Evolutionary conservation across 1,284 basidiomycete genomes (phyloP).

Genomic region (Sporisorium sorghi): DNA sequence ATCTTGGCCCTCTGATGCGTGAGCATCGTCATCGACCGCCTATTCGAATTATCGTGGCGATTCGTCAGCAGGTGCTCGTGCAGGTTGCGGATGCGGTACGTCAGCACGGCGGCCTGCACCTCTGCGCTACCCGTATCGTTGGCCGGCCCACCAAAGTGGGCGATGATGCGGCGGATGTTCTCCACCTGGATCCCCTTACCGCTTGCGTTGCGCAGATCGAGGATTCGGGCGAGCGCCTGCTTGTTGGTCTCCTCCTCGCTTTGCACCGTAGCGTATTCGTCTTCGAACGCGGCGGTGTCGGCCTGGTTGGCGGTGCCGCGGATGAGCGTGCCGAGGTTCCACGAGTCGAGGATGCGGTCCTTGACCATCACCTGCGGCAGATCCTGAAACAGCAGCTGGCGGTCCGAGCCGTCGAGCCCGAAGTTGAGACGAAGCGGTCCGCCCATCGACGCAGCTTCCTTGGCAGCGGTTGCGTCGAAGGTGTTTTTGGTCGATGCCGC

Average conservation of each 20-base stretch:
- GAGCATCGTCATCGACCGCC: slow-evolving; percentile 78
- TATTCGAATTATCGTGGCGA: slow-evolving; percentile 83
- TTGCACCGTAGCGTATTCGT: slow-evolving; percentile 49
- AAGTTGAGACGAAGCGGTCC: slow-evolving; percentile 66
- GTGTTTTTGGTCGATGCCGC: slow-evolving; percentile 5
- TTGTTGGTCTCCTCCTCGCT: slow-evolving; percentile 75
- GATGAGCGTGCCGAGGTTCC: slow-evolving; percentile 44
- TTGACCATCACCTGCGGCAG: slow-evolving; percentile 65
- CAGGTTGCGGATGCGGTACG: slow-evolving; percentile 84
- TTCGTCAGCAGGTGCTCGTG: slow-evolving; percentile 78
- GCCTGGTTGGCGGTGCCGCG: slow-evolving; percentile 44
- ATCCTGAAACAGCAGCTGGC: slow-evolving; percentile 62
- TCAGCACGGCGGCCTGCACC: slow-evolving; percentile 90
- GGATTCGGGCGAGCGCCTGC: slow-evolving; percentile 77
- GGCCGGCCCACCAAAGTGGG: slow-evolving; percentile 76
- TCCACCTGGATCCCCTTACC: slow-evolving; percentile 85
- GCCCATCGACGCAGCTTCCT: slow-evolving; percentile 30
- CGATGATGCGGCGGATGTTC: slow-evolving; percentile 83
- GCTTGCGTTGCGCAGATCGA: slow-evolving; percentile 88
- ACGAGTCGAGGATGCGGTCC: slow-evolving; percentile 60
- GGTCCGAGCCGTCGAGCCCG: slow-evolving; percentile 53
- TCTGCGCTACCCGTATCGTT: slow-evolving; percentile 82
- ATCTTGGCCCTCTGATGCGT: slow-evolving; percentile 86
- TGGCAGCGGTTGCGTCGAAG: slow-evolving; percentile 8
- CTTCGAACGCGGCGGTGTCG: slow-evolving; percentile 51